Evolutionary conservation across 1,284 basidiomycete species (phyloP), one percentile per base, ranked within the genome.

Genomic region (Pholiota adiposa): DNA sequence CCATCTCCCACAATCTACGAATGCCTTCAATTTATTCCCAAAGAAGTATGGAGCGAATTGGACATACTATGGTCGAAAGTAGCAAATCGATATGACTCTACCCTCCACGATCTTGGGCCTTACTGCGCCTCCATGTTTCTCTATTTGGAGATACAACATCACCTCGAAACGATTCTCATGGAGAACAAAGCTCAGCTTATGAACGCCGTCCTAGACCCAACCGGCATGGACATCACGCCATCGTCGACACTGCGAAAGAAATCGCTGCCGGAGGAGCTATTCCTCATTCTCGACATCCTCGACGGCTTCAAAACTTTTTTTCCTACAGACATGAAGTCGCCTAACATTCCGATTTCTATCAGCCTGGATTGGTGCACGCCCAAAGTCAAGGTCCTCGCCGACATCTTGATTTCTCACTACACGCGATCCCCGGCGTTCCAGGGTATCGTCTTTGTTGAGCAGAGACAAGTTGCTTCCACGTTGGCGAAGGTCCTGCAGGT

Each of bases 361-460:
- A 73, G 75, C 3, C 70, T 85, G 16, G 73, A 78, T 19, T 91
- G 88, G 86, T 85, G 86, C 63, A 85, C 93, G 0, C 88, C 90
- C 3, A 94, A 94, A 71, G 73, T 94, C 51, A 76, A 77, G 44
- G 76, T 76, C 2, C 79, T 94, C 25, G 78, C 87, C 16, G 81
- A 87, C 27, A 73, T 88, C 49, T 78, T 94, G 12, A 74, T 81
- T n/a, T 75, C 77, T 18, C 81, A 88, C 67, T 75, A 83, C 36
- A 78, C 79, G n/a, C 61, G 52, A 18, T 61, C 41, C 27, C 68
- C 78, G 0, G 75, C 78, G 4, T 92, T 94, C 67, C 92, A 92
- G 67, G 86, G 85, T 9, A 94, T 95, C 61, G 79, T 95, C 27
- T 96, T 96, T 69, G 91, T 92, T 8, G 86, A 93, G 64, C 91